Evolutionary conservation across 192 early-diverging fungal species (phyloP).

Genomic region (Coemansia sp.): DNA sequence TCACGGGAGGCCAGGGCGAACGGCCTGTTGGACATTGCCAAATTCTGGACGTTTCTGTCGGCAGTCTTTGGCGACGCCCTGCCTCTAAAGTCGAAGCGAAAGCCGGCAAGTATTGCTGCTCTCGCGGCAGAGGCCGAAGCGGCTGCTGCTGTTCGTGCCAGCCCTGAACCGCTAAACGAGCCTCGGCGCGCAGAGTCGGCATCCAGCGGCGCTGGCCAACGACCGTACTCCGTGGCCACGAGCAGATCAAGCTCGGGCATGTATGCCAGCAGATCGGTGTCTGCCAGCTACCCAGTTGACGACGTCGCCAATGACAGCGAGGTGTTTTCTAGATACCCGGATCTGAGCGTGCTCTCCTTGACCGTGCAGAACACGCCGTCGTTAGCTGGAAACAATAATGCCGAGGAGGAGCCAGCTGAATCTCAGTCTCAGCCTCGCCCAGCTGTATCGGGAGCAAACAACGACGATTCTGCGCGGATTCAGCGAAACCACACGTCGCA

Average conservation of each 20-base stretch:
- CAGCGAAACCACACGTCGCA: slow-evolving; percentile 31
- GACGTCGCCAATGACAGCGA: slow-evolving; percentile 33
- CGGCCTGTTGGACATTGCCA: slow-evolving; percentile 22
- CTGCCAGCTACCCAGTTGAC: not conserved
- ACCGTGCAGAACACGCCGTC: not conserved
- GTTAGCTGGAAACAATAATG: not conserved
- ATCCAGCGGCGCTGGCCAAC: not conserved
- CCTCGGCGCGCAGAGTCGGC: not conserved
- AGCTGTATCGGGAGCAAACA: not conserved
- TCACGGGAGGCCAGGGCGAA: slow-evolving; percentile 3
- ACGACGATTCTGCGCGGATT: not conserved
- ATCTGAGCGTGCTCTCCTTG: not conserved
- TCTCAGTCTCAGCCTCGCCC: not conserved
- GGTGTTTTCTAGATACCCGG: slow-evolving; percentile 1
- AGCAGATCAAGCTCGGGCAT: slow-evolving; percentile 47
- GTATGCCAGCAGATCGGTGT: slow-evolving; percentile 39
- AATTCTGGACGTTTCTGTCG: slow-evolving; percentile 44
- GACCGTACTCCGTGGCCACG: slow-evolving; percentile 11
- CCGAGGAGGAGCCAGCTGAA: not conserved
- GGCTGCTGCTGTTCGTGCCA: not conserved
- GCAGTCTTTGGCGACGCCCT: slow-evolving; percentile 32
- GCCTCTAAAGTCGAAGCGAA: slow-evolving; percentile 27
- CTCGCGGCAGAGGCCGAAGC: not conserved
- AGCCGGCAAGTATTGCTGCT: not conserved
- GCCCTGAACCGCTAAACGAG: not conserved